Conservation (phyloP, 345 rosid genomes). For the Salix caprea region DNA sequence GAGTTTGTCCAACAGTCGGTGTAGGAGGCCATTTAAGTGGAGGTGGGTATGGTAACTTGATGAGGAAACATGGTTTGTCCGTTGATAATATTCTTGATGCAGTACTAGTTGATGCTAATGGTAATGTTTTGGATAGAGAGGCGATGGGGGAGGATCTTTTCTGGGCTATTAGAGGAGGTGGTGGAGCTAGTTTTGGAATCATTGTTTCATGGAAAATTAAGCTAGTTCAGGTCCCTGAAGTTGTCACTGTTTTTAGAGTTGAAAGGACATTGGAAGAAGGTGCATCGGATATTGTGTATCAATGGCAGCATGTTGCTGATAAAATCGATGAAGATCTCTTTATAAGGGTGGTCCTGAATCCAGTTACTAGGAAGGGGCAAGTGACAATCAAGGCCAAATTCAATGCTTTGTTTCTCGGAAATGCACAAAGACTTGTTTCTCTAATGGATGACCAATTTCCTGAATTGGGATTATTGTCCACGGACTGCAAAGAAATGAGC, state of each 20-base stretch:
- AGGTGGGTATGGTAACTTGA: constrained; percentile 10
- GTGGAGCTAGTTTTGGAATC: constrained; percentile 11
- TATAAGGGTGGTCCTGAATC: constrained; percentile 1
- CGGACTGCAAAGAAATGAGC: constrained; percentile 6
- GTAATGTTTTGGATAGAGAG: neutral
- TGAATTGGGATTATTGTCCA: neutral
- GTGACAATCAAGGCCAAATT: constrained; percentile 1
- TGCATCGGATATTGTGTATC: constrained; percentile 8
- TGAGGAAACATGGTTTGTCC: constrained; percentile 8
- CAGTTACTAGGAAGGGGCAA: neutral
- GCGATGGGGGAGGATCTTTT: constrained; percentile 8
- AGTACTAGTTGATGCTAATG: neutral
- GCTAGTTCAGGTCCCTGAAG: neutral
- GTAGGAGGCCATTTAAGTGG: constrained; percentile 13
- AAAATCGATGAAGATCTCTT: constrained; percentile 3
- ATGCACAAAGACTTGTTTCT: neutral
- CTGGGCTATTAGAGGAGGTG: constrained; percentile 7
- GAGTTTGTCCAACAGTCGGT: constrained; percentile 12
- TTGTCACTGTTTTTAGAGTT: constrained; percentile 4
- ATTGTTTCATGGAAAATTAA: constrained; percentile 6
- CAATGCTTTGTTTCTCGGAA: constrained; percentile 4
- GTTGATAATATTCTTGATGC: constrained; percentile 9
- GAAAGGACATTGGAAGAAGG: constrained; percentile 5
- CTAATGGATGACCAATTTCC: neutral
- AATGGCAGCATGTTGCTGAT: constrained; percentile 7